Evolutionary conservation across 352 stramenopile species (phyloP), one percentile per base, ranked within the genome.

Genomic region (Pythium brassicae): DNA sequence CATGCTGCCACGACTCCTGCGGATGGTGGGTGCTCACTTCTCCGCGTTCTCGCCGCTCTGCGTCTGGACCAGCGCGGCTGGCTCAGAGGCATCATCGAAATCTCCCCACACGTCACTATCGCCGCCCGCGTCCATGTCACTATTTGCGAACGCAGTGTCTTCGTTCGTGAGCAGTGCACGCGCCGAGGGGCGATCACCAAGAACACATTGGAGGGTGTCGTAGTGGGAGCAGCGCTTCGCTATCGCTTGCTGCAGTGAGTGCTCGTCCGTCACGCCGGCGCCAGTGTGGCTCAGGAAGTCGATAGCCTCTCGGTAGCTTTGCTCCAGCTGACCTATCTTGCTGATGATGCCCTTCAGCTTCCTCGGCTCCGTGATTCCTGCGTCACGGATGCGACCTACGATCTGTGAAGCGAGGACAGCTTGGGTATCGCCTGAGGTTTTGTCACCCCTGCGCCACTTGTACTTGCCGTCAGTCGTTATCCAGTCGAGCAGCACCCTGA

Each of bases 311-410:
- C 51, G 55, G 23, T 53, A 63, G 47, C 61, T 68, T 27, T 54
- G 55, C 40, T 68, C 55, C 0, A 68, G 50, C 34, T 54, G 49
- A 2, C 50, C 17, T 12, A 66, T 52, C 44, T 66, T 66, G 9
- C 9, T 62, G 9, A 66, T 34, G 12, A 66, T 62, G 53, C 62
- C 55, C 26, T 66, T 66, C 0, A 40, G n/a, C 35, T 62, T 58
- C 10, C 52, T 25, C 8, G 40, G 11, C 12, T 4, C 4, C 10
- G 27, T 19, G 20, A 54, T 12, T 3, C 49, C 49, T 1, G 11
- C 11, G 1, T 29, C 35, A 8, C 12, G 27, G 20, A 54, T 54
- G 0, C 29, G 49, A 9, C 19, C 22, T 6, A 26, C 27, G 19
- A 54, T 54, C 12, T 54, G 29, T 3, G 32, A 20, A 5, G 49